phyloP scores from a whole-genome alignment of 2,329 filamentous ascomycete genomes.

The Truncatella angustata region DNA sequence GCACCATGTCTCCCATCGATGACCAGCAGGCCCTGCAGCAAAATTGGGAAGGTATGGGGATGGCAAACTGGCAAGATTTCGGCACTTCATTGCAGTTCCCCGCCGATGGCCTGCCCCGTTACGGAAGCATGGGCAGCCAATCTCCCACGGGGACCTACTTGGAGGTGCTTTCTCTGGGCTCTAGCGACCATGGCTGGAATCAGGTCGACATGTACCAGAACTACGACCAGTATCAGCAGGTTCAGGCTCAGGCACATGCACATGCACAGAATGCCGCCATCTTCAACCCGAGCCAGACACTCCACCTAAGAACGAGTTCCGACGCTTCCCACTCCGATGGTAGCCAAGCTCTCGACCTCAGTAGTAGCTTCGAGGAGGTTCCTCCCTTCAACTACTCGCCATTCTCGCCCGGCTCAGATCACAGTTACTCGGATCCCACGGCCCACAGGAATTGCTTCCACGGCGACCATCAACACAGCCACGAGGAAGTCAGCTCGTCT shows the following conservation, averaged over 20 bases:
- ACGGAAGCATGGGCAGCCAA: slow-evolving; percentile 52
- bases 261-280: slow-evolving; percentile 62
- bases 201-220: slow-evolving; percentile 74
- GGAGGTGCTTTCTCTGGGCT: slow-evolving; percentile 81
- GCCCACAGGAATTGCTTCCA: slow-evolving; percentile 63
- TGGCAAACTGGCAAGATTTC: slow-evolving; percentile 80
- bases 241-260: slow-evolving; percentile 33
- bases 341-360: slow-evolving; percentile 60
- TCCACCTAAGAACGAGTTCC: slow-evolving; percentile 84
- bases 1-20: slow-evolving; percentile 54
- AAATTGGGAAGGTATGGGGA: slow-evolving; percentile 57
- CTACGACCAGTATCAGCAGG: slow-evolving; percentile 62
- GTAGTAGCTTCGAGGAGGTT: slow-evolving; percentile 73
- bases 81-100: slow-evolving; percentile 56
- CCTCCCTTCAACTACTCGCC: slow-evolving; percentile 72
- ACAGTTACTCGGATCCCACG: slow-evolving; percentile 61
- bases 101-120: slow-evolving; percentile 40
- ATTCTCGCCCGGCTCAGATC: slow-evolving; percentile 83
- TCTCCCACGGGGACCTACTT: slow-evolving; percentile 79
- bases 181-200: slow-evolving; percentile 84
- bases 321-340: slow-evolving; percentile 79
- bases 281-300: slow-evolving; percentile 87
- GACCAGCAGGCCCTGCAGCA: slow-evolving; percentile 54
- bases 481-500: slow-evolving; percentile 64
- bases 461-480: slow-evolving; percentile 50